Evolutionary conservation across 1,139 yeast genomes (phyloP).

Genomic region (Meyerozyma smithsonii): DNA sequence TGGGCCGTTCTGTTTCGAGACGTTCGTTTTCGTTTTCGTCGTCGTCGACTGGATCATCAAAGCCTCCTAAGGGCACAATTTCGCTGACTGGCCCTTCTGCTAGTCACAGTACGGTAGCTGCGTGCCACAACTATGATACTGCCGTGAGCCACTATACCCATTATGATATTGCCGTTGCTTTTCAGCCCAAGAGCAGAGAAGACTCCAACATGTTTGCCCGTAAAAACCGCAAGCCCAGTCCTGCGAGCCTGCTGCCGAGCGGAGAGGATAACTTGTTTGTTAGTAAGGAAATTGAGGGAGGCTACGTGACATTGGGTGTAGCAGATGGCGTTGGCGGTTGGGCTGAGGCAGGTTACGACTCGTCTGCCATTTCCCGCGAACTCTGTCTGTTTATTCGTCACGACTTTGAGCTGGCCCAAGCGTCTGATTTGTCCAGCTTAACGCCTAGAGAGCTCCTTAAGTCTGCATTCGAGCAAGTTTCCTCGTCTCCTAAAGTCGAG

Average conservation of each 20-base stretch:
- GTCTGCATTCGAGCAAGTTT: slow-evolving; percentile 51
- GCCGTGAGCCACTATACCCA: slow-evolving; percentile 24
- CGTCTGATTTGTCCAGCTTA: slow-evolving; percentile 5
- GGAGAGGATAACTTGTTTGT: slow-evolving; percentile 88
- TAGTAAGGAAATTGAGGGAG: slow-evolving; percentile 37
- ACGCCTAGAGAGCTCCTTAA: slow-evolving; percentile 50
- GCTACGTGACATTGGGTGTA: slow-evolving; percentile 70
- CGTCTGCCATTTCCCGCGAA: slow-evolving; percentile 74
- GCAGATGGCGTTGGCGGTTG: slow-evolving; percentile 99
- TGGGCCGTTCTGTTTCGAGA: neutral
- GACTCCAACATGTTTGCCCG: slow-evolving; percentile 39
- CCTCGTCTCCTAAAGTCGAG: slow-evolving; percentile 54
- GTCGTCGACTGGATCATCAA: slow-evolving; percentile 2
- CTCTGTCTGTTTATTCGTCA: slow-evolving; percentile 42
- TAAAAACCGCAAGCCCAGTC: slow-evolving; percentile 26
- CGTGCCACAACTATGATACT: slow-evolving; percentile 17
- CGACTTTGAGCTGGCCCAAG: slow-evolving; percentile 20
- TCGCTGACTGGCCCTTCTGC: slow-evolving; percentile 5
- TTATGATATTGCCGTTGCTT: slow-evolving; percentile 63
- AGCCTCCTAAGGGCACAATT: neutral
- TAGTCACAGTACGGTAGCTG: slow-evolving; percentile 9
- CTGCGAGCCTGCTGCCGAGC: slow-evolving; percentile 51
- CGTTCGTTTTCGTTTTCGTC: neutral
- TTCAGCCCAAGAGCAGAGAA: slow-evolving; percentile 65
- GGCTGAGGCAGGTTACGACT: slow-evolving; percentile 88